A percentile compares a stretch with the other conserved stretches of the same genome.
Conservation (phyloP, 495 filamentous ascomycete species). For the Tuber microsphaerosporum region DNA sequence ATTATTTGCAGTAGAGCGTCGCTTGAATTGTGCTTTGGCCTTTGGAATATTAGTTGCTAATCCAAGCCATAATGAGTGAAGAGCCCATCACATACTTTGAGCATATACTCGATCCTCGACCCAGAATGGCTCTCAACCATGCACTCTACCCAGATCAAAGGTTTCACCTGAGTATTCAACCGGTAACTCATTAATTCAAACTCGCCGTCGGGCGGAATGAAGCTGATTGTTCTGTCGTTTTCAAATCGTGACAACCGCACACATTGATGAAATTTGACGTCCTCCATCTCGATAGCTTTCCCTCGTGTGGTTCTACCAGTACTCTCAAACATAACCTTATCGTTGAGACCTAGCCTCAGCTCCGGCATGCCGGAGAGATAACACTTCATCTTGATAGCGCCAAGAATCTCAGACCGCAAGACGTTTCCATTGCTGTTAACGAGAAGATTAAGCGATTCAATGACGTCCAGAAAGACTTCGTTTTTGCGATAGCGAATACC, state of each 20-base stretch:
- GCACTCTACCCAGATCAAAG: slow-evolving; percentile 98
- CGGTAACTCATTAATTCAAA: slow-evolving; percentile 99
- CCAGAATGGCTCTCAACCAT: slow-evolving; percentile 91
- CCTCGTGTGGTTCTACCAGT: slow-evolving; percentile 90
- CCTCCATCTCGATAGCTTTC: slow-evolving; percentile 99
- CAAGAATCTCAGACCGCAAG: slow-evolving; percentile 90
- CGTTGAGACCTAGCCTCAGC: slow-evolving; percentile 87
- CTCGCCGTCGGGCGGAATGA: slow-evolving; percentile 96
- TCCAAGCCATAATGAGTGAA: not conserved
- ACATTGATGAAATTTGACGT: slow-evolving; percentile 99
- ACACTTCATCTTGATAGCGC: slow-evolving; percentile 99
- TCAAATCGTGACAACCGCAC: slow-evolving; percentile 93
- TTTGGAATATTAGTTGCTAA: slow-evolving; percentile 32
- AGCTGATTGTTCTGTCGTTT: slow-evolving; percentile 97
- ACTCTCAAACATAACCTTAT: slow-evolving; percentile 99
- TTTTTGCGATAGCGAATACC: slow-evolving; percentile 99
- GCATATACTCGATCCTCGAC: slow-evolving; percentile 93
- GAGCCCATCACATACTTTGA: slow-evolving; percentile 57
- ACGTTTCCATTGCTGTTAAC: slow-evolving; percentile 94
- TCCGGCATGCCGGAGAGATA: slow-evolving; percentile 99
- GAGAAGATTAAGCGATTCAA: slow-evolving; percentile 94
- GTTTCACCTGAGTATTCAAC: slow-evolving; percentile 96
- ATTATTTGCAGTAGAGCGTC: slow-evolving; percentile 94
- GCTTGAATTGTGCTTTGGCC: slow-evolving; percentile 97
- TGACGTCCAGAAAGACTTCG: slow-evolving; percentile 96